These are phyloP conservation scores for Lentinula novae-zelandiae DNA, from an alignment of 1,284 basidiomycete species.

Conservation along the genomic window DNA sequence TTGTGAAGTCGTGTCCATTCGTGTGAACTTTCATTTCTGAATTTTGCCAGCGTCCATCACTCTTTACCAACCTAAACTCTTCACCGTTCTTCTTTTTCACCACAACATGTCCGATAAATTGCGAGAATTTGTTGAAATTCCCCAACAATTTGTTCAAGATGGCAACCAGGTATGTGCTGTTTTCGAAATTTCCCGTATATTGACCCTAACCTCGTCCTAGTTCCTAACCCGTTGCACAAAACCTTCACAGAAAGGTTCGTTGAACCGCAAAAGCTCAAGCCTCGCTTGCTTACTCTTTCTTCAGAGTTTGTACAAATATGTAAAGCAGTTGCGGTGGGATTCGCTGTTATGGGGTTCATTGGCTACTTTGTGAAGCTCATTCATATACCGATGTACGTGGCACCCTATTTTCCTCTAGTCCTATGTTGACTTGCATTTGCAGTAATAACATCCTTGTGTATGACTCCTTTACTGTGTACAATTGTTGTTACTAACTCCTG, in stretches of 20 bases:
- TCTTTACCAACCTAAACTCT: constrained; percentile 16
- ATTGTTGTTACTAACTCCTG: constrained; percentile 8
- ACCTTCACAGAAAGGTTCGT: constrained; percentile 88
- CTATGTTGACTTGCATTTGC: constrained; percentile 17
- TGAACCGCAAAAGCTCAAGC: constrained; percentile 6
- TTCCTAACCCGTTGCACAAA: constrained; percentile 98
- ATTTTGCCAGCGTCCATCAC: constrained; percentile 18
- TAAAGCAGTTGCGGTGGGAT: constrained; percentile 91
- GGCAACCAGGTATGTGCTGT: constrained; percentile 77
- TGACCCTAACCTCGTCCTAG: constrained; percentile 36
- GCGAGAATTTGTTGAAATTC: constrained; percentile 88
- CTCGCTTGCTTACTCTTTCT: constrained; percentile 5
- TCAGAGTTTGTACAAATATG: constrained; percentile 93
- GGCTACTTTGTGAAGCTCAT: constrained; percentile 95
- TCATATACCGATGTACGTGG: constrained; percentile 89
- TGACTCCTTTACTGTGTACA: constrained; percentile 32
- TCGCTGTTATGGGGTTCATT: constrained; percentile 97
- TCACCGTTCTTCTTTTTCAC: constrained; percentile 18
- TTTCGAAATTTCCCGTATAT: background rate
- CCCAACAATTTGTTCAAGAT: constrained; percentile 89
- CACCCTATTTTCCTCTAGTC: constrained; percentile 6
- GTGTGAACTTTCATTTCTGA: constrained; percentile 12
- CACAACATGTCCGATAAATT: constrained; percentile 82
- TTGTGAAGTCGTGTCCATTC: background rate
- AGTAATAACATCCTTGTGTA: constrained; percentile 96